phyloP scores from a whole-genome alignment of 2,329 filamentous ascomycete species.

The Colletotrichum simmondsii region DNA sequence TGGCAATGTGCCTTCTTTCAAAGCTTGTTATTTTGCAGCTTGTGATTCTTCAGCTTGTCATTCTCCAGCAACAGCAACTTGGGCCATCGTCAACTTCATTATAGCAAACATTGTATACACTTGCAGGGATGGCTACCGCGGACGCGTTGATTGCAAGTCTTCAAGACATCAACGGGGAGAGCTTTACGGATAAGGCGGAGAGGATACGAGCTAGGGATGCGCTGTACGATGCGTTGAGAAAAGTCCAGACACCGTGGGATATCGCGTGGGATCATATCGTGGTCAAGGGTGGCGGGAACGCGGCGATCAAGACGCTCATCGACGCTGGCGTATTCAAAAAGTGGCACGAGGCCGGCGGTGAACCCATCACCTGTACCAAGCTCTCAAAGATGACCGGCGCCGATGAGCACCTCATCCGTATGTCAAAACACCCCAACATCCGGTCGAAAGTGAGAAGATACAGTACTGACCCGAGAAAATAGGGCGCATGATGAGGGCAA shows the following conservation, averaged over 20 bases:
- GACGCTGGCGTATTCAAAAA: conserved; percentile 49
- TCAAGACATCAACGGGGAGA: conserved; percentile 38
- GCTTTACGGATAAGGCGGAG: conserved; percentile 47
- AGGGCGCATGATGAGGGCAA: conserved; percentile 48
- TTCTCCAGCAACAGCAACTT: not conserved
- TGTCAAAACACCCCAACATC: not conserved
- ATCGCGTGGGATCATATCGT: conserved; percentile 51
- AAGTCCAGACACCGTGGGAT: conserved; percentile 50
- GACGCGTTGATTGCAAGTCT: conserved; percentile 41
- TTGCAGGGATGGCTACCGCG: conserved; percentile 38
- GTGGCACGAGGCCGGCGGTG: conserved; percentile 45
- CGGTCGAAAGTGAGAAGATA: too few species aligned
- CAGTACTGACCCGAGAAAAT: not conserved
- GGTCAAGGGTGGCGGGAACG: conserved; percentile 45
- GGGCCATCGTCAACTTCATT: not conserved
- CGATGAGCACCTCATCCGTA: conserved; percentile 47
- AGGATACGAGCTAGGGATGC: conserved; percentile 45
- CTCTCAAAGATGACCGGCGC: conserved; percentile 46
- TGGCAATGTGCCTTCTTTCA: not conserved
- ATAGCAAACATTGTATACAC: not conserved
- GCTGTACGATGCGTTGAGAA: conserved; percentile 42
- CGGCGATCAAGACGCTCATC: conserved; percentile 49
- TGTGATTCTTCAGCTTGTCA: not conserved
- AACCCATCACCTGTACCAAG: conserved; percentile 42
- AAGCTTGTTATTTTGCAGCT: not conserved